phyloP scores from a whole-genome alignment of 805 yeast species.

The Pichia paraexigua region DNA sequence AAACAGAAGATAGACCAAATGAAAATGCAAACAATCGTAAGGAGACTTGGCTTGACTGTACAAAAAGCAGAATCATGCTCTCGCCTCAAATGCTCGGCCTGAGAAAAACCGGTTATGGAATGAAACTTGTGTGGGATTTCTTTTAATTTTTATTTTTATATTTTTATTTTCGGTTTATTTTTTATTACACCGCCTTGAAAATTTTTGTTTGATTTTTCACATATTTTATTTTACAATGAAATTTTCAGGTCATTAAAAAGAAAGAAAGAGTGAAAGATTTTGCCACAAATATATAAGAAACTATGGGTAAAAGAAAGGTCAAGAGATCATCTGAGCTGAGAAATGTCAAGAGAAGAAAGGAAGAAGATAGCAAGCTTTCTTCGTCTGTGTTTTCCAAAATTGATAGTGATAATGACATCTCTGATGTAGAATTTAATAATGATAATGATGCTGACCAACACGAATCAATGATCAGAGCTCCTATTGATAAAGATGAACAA shows the following conservation, averaged over 20 bases:
- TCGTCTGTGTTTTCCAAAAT: conserved; percentile 8
- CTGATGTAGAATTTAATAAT: conserved; percentile 19
- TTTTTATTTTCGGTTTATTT: neutral
- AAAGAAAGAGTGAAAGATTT: neutral
- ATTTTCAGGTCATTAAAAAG: neutral
- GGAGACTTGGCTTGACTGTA: neutral
- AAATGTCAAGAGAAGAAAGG: conserved; percentile 33
- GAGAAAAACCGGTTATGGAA: neutral
- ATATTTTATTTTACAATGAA: neutral
- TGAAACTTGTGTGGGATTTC: neutral
- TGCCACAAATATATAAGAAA: neutral
- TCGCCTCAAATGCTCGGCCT: neutral
- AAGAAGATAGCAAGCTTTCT: conserved; percentile 32
- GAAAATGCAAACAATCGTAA: too few relatives aligned
- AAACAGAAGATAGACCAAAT: neutral
- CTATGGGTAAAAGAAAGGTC: conserved; percentile 33
- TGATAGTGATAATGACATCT: conserved; percentile 12
- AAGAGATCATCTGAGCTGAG: conserved; percentile 29
- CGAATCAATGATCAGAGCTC: neutral
- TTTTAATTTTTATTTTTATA: neutral
- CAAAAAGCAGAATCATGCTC: neutral
- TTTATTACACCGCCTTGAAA: conserved; percentile 4
- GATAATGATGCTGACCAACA: conserved; percentile 3
- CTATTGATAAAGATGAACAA: conserved; percentile 6
- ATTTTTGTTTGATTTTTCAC: conserved; percentile 1